These are phyloP conservation scores for Macrolepiota albuminosa DNA, from an alignment of 768 basidiomycete species.

Conservation along the genomic window DNA sequence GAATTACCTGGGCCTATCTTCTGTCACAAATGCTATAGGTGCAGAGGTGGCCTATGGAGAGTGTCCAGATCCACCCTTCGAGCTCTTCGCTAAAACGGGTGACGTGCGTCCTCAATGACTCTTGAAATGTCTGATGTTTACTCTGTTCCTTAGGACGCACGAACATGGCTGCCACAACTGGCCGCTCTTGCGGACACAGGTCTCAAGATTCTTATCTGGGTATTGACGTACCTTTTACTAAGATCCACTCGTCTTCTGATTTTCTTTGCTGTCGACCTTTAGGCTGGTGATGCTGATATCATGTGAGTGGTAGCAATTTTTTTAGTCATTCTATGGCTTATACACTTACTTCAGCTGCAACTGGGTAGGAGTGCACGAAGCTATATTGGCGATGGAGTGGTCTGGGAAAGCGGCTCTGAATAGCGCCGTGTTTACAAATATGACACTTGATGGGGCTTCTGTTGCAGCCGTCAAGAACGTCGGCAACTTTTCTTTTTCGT, in stretches of 20 bases:
- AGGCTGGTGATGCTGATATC: conserved; percentile 50
- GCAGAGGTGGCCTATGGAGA: conserved; percentile 44
- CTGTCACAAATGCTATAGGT: conserved; percentile 32
- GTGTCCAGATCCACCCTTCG: conserved; percentile 40
- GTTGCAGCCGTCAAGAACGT: conserved; percentile 64
- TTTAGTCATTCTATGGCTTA: background rate
- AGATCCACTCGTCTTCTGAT: conserved; percentile 11
- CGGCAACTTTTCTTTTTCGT: conserved; percentile 66
- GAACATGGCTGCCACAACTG: conserved; percentile 47
- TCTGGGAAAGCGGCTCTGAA: conserved; percentile 36
- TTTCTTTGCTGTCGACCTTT: background rate
- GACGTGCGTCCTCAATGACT: conserved; percentile 36
- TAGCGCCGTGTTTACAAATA: conserved; percentile 40
- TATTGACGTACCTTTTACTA: conserved; percentile 19
- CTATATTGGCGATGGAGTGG: conserved; percentile 40
- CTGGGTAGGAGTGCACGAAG: conserved; percentile 40
- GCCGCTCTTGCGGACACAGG: conserved; percentile 39
- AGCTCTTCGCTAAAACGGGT: conserved; percentile 44
- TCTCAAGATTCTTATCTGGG: conserved; percentile 43
- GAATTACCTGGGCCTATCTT: conserved; percentile 34
- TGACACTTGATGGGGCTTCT: conserved; percentile 47
- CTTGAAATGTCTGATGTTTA: conserved; percentile 26
- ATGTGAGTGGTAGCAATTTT: conserved; percentile 28
- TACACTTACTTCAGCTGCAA: conserved; percentile 30
- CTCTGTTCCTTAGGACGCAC: conserved; percentile 36